Evolutionary conservation across 352 stramenopile genomes (phyloP).

Genomic region (Phytopythium chamaehyphon): DNA sequence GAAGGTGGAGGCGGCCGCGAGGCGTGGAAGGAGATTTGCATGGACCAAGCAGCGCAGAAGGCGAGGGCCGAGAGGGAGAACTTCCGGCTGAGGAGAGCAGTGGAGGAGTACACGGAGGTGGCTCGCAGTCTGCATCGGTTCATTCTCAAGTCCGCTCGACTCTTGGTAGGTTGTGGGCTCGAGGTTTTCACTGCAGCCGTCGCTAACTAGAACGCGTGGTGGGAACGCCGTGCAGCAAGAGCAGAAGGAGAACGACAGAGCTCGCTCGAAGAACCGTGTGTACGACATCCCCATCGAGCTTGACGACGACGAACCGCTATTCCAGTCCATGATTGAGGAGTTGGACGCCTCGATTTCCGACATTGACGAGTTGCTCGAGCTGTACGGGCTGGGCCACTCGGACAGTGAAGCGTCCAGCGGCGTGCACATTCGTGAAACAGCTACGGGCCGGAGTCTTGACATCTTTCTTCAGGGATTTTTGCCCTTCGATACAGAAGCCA

Average conservation of each 20-base stretch:
- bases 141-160: too few species aligned
- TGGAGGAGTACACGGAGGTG: constrained; percentile 21
- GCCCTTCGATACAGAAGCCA: constrained; percentile 8
- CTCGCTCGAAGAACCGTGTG: constrained; percentile 7
- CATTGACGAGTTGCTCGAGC: constrained; percentile 12
- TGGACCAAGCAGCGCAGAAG: constrained; percentile 11
- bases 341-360: constrained; percentile 12
- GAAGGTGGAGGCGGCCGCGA: not conserved
- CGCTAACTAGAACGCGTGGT: too few species aligned
- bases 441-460: constrained; percentile 15
- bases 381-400: constrained; percentile 8
- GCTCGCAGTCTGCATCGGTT: constrained; percentile 13
- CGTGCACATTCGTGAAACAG: constrained; percentile 14
- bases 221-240: too few species aligned
- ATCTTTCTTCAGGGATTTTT: constrained; percentile 15
- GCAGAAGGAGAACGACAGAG: not conserved
- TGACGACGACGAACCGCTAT: constrained; percentile 8
- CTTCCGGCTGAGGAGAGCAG: constrained; percentile 13
- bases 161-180: too few species aligned
- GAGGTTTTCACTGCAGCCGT: too few species aligned
- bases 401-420: constrained; percentile 5
- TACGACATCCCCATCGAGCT: not conserved
- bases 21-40: constrained; percentile 19
- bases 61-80: constrained; percentile 22
- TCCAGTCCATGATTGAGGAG: constrained; percentile 8